Percentiles rank a stretch among this genome's conserved stretches.
Evolutionary conservation across 129 eudicot genomes (phyloP).

Genomic region (Deinandra increscens): DNA sequence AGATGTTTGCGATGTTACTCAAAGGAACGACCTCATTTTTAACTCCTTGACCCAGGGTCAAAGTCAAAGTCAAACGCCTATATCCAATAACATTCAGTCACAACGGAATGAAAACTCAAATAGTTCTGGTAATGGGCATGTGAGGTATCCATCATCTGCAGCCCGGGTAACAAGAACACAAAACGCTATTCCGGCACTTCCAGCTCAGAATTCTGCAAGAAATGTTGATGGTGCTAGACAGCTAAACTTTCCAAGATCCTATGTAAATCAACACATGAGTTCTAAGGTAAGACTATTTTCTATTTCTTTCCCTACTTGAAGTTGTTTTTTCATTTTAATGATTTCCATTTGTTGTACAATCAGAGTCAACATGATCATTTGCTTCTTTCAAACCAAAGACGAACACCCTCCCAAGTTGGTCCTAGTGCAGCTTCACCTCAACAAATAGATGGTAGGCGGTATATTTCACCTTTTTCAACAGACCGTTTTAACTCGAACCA

Average conservation of each 20-base stretch:
- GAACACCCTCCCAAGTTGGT: constrained; percentile 36
- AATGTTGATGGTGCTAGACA: constrained; percentile 32
- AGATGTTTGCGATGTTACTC: constrained; percentile 22
- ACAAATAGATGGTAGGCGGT: constrained; percentile 25
- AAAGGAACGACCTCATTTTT: constrained; percentile 16
- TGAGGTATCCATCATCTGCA: constrained; percentile 36
- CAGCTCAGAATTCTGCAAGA: constrained; percentile 42
- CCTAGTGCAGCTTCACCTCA: constrained; percentile 41
- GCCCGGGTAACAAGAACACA: constrained; percentile 39
- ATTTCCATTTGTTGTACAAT: constrained; percentile 14
- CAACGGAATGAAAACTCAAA: constrained; percentile 42
- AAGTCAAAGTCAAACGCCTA: constrained; percentile 34
- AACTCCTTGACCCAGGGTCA: constrained; percentile 37
- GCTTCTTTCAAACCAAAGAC: constrained; percentile 27
- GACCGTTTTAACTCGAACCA: constrained; percentile 39
- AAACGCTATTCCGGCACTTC: constrained; percentile 62
- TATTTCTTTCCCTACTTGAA: neutral
- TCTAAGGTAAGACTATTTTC: constrained; percentile 37
- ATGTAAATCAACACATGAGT: constrained; percentile 29
- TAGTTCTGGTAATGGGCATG: constrained; percentile 43
- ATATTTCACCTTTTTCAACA: constrained; percentile 30
- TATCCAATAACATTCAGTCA: constrained; percentile 32
- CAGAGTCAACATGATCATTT: constrained; percentile 36
- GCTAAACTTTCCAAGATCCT: constrained; percentile 22
- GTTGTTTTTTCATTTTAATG: neutral